Conservation (phyloP, 1,284 basidiomycete genomes). For the Trichosporon sp. region DNA sequence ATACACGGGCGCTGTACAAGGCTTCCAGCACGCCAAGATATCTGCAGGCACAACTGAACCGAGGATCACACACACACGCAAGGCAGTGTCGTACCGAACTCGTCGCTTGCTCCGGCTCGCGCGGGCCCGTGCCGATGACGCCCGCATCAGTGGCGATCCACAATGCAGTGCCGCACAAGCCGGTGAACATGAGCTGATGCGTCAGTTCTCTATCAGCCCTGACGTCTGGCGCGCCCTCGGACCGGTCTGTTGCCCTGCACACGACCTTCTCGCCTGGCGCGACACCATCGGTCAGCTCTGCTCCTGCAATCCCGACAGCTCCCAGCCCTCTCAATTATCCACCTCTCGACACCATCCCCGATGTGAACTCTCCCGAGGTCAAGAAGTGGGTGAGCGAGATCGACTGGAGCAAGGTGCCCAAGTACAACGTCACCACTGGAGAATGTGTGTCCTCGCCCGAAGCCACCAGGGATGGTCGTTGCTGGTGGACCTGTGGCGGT, state of each 20-base stretch:
- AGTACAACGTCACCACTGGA: constrained; percentile 34
- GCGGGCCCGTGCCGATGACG: not conserved
- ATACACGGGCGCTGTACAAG: too few species aligned
- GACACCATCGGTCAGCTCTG: constrained; percentile 44
- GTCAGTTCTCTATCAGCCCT: constrained; percentile 54
- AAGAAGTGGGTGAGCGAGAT: constrained; percentile 63
- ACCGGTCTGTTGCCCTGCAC: constrained; percentile 53
- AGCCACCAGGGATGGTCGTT: constrained; percentile 58
- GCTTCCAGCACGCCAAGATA: too few species aligned
- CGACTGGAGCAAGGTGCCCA: constrained; percentile 35
- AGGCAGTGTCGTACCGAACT: too few species aligned
- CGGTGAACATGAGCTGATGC: not conserved
- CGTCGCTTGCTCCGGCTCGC: not conserved
- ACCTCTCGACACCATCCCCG: constrained; percentile 60
- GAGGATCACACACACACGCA: too few species aligned
- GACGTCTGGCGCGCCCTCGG: constrained; percentile 61
- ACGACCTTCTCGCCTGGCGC: constrained; percentile 40
- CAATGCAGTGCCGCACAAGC: not conserved
- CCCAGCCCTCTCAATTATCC: constrained; percentile 55
- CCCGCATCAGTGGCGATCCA: not conserved
- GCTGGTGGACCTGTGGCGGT: constrained; percentile 85
- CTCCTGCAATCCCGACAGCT: constrained; percentile 45
- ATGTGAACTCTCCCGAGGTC: constrained; percentile 62
- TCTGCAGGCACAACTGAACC: too few species aligned
- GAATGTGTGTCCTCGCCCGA: constrained; percentile 58